A percentile compares a stretch with the other conserved stretches of the same genome.
Conservation (phyloP, 495 filamentous ascomycete species). For the Neurospora sp. region DNA sequence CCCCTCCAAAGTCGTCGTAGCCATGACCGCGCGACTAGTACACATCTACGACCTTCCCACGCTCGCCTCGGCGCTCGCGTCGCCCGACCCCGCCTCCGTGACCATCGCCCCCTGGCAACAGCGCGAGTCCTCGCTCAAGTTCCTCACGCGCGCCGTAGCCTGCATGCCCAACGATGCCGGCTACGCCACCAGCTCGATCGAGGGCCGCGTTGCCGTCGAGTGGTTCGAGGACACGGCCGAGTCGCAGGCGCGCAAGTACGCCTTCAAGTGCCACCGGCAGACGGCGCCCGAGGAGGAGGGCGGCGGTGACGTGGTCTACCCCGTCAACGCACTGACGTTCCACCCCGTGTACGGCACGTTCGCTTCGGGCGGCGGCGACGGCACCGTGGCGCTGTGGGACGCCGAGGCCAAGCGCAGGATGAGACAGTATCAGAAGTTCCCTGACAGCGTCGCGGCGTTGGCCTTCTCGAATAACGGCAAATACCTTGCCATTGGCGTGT, state of each 20-base stretch:
- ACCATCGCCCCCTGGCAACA: constrained; percentile 71
- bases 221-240: constrained; percentile 86
- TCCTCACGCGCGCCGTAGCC: constrained; percentile 86
- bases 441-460: constrained; percentile 65
- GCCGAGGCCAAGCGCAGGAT: constrained; percentile 84
- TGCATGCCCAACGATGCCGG: constrained; percentile 95
- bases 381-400: constrained; percentile 93
- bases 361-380: constrained; percentile 86
- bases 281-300: constrained; percentile 32
- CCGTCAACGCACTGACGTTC: constrained; percentile 88
- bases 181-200: constrained; percentile 80
- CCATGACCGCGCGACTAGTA: constrained; percentile 84
- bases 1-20: constrained; percentile 77
- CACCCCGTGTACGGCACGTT: constrained; percentile 89
- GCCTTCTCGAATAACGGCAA: constrained; percentile 71
- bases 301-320: constrained; percentile 83
- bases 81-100: constrained; percentile 30
- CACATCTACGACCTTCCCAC: constrained; percentile 85
- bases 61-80: constrained; percentile 46
- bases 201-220: constrained; percentile 89
- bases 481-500: constrained; percentile 72
- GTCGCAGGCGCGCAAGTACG: constrained; percentile 87
- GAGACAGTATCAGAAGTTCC: constrained; percentile 76
- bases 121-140: constrained; percentile 85
- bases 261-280: constrained; percentile 96